Evolutionary conservation across 768 basidiomycete genomes (phyloP), one percentile per base, ranked within the genome.

Genomic region (Scleroderma bovista): DNA sequence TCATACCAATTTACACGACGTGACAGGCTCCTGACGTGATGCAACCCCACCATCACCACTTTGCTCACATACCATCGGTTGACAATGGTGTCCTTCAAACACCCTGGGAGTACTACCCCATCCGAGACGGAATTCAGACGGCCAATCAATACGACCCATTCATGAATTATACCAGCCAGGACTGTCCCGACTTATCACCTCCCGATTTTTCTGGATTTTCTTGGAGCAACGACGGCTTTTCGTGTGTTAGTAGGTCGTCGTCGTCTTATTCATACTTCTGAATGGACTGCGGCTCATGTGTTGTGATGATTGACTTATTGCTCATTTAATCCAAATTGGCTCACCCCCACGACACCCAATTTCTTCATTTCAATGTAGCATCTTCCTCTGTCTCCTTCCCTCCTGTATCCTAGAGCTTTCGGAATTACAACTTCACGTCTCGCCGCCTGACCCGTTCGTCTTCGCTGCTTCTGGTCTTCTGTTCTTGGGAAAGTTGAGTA

Each of bases 401-500:
- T 33, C 11, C 45, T 37, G 32, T 34, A 31, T 44, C 32, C 15
- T 31, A 31, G 23, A 20, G 34, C 32, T 3, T 34, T 29, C 26
- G 26, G 26, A 29, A 29, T 29, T 9, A 29, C 26, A 29, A 29
- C 9, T 29, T 29, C 26, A 9, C 26, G 26, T 9, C 9, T 29
- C 26, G 17, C 38, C 19, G 38, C 19, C 20, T 11, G 38, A 39
- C 17, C 19, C 38, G n/a, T 13, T 39, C 7, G 38, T 2, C 12
- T 20, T 20, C 8, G 17, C 15, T 11, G 10, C 38, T 39, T 12
- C 39, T 40, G 20, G 11, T n/a, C n/a, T n/a, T n/a, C n/a, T 42
- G 24, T 17, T 37, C 23, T 12, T 45, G 50, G 57, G 51, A 52
- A 17, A 77, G 60, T 11, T 68, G 72, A 56, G 80, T 72, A 52